Evolutionary conservation across 495 filamentous ascomycete genomes (phyloP), one percentile per base, ranked within the genome.

Genomic region (Neurospora pannonica): DNA sequence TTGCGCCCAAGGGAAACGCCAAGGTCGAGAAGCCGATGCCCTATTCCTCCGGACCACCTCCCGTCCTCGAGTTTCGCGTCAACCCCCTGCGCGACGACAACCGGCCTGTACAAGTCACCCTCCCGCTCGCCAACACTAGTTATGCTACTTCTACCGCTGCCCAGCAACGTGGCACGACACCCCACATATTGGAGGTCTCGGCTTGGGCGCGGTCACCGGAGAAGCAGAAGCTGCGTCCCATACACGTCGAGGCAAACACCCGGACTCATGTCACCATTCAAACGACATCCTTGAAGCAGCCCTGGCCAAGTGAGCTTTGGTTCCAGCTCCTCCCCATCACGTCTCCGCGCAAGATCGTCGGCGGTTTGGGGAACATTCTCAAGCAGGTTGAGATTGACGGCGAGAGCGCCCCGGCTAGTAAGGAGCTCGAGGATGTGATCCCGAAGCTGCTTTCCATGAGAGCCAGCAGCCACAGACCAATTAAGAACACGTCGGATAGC

Each of bases 301-400:
- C 48, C 24, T 60, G 48, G 11, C 11, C 5, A 60, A 60, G 48
- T 13, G 24, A 15, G 24, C 2, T 10, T 24, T 84, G 72, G n/a
- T 78, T 90, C 54, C 88, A 88, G n/a, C 81, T 94, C 15, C 72
- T 90, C 42, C 89, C 92, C 0, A 79, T 97, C 7, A 94, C 92
- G 0, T 80, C 84, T 36, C 86, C 91, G 43, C 87, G 92, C 48
- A 86, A 80, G 67, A 89, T 97, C 72, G 81, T 89, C 19, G 85
- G 87, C 24, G 87, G 92, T 48, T 89, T 96, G 81, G 94, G 94
- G 13, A 97, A 97, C 77, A 95, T 97, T 60, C 81, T 97, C 31
- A 89, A 92, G 69, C 87, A 89, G 40, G 73, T 97, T 69, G 85
- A 90, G 46, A 83, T 86, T 21, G 84, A 86, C 38, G 81, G 79